These are phyloP conservation scores for Marasmius tenuissimus DNA, from an alignment of 1,284 basidiomycete genomes.

Conservation along the genomic window DNA sequence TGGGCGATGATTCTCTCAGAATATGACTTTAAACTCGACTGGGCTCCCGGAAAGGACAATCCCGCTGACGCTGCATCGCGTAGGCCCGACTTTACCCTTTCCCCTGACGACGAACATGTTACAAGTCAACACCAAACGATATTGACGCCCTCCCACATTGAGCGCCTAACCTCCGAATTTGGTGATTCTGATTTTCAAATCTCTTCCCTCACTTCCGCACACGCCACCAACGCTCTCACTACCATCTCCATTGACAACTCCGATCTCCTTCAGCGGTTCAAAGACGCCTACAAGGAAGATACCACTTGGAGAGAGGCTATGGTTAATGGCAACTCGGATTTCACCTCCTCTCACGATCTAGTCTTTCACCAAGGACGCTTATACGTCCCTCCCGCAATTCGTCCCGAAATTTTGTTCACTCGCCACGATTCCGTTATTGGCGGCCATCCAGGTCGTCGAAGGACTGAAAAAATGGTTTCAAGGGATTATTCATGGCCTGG, in stretches of 20 bases:
- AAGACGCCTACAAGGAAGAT: background rate
- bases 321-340: background rate
- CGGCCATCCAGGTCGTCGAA: conserved; percentile 12
- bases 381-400: conserved; percentile 12
- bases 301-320: background rate
- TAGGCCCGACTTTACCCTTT: background rate
- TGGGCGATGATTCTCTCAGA: conserved; percentile 27
- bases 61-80: conserved; percentile 31
- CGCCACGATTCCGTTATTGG: conserved; percentile 10
- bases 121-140: background rate
- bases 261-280: background rate
- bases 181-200: background rate
- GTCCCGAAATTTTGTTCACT: conserved; percentile 2
- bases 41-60: conserved; percentile 24
- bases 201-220: background rate
- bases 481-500: conserved; percentile 19
- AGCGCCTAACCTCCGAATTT: background rate
- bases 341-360: conserved; percentile 4
- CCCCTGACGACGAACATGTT: background rate
- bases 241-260: background rate
- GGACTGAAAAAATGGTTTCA: conserved; percentile 9
- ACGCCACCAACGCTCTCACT: background rate
- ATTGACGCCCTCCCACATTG: background rate
- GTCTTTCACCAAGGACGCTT: conserved; percentile 5
- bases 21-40: conserved; percentile 22